These are phyloP conservation scores for Hyaloscypha finlandica DNA, from an alignment of 495 filamentous ascomycete genomes.

Conservation along the genomic window DNA sequence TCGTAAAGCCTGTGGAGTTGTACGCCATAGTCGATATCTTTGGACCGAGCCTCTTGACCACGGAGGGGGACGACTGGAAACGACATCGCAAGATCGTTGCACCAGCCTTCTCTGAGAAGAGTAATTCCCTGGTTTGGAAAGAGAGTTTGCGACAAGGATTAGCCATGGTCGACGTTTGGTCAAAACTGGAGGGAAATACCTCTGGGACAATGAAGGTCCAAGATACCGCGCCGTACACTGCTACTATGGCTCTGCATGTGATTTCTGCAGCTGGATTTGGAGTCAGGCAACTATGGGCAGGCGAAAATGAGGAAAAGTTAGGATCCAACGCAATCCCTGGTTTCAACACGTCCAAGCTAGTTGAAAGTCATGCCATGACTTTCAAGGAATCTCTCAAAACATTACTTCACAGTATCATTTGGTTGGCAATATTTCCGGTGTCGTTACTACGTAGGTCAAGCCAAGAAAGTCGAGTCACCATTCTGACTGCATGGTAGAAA, in stretches of 20 bases:
- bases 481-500: slow-evolving; percentile 14
- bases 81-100: slow-evolving; percentile 69
- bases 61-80: slow-evolving; percentile 61
- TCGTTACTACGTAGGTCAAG: slow-evolving; percentile 42
- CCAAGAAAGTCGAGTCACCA: neutral
- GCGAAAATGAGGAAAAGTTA: slow-evolving; percentile 43
- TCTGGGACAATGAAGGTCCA: slow-evolving; percentile 17
- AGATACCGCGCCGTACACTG: slow-evolving; percentile 20
- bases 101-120: slow-evolving; percentile 70
- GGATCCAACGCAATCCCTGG: slow-evolving; percentile 41
- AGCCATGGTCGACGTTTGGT: slow-evolving; percentile 22
- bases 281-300: slow-evolving; percentile 57
- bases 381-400: slow-evolving; percentile 41
- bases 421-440: slow-evolving; percentile 54
- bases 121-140: slow-evolving; percentile 57
- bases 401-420: slow-evolving; percentile 50
- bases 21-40: slow-evolving; percentile 62
- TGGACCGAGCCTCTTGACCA: slow-evolving; percentile 64
- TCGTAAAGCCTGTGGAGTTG: slow-evolving; percentile 62
- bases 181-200: slow-evolving; percentile 10
- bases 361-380: slow-evolving; percentile 56
- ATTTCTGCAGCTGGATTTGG: slow-evolving; percentile 33
- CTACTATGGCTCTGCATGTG: slow-evolving; percentile 27
- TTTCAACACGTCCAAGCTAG: slow-evolving; percentile 32
- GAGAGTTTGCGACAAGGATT: slow-evolving; percentile 26